Percentiles rank a stretch among this genome's conserved stretches.
These are phyloP conservation scores for Kitagawia praeruptora DNA, from an alignment of 129 eudicot species.

Conservation along the genomic window DNA sequence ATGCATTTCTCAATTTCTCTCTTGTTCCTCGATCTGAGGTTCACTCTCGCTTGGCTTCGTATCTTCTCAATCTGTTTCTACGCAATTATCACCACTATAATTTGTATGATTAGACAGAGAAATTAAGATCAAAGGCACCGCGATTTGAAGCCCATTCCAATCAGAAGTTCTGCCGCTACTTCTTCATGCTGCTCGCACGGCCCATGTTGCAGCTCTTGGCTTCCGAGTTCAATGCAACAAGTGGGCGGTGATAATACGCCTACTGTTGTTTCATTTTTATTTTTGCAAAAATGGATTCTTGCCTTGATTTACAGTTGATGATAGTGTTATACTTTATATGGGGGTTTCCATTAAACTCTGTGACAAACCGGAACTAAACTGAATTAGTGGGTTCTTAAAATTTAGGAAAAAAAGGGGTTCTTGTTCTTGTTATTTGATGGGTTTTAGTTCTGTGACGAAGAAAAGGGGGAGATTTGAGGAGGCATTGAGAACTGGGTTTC, in stretches of 20 bases:
- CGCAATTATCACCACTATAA: constrained; percentile 91
- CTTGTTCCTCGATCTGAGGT: constrained; percentile 78
- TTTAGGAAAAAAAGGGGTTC: too few species aligned
- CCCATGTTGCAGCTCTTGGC: constrained; percentile 92
- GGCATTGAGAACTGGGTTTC: too few species aligned
- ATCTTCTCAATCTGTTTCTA: constrained; percentile 70
- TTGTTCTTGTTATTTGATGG: too few species aligned
- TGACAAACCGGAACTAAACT: too few species aligned
- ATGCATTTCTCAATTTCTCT: constrained; percentile 52
- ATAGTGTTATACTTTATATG: too few species aligned
- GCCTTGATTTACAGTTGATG: too few species aligned
- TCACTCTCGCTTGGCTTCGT: constrained; percentile 46
- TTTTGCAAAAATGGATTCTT: too few species aligned
- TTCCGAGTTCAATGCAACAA: constrained; percentile 89
- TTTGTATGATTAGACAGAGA: constrained; percentile 91
- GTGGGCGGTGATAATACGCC: constrained; percentile 93
- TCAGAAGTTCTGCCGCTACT: constrained; percentile 97
- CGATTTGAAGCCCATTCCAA: constrained; percentile 97
- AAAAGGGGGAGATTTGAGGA: too few species aligned
- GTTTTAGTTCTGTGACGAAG: too few species aligned
- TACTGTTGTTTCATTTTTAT: constrained; percentile 5
- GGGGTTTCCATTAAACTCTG: too few species aligned
- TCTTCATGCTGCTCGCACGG: constrained; percentile 96
- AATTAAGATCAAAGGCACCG: constrained; percentile 94
- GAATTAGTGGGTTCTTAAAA: too few species aligned